phyloP scores from a whole-genome alignment of 257 asterid genomes.

The Jacaranda copaia region DNA sequence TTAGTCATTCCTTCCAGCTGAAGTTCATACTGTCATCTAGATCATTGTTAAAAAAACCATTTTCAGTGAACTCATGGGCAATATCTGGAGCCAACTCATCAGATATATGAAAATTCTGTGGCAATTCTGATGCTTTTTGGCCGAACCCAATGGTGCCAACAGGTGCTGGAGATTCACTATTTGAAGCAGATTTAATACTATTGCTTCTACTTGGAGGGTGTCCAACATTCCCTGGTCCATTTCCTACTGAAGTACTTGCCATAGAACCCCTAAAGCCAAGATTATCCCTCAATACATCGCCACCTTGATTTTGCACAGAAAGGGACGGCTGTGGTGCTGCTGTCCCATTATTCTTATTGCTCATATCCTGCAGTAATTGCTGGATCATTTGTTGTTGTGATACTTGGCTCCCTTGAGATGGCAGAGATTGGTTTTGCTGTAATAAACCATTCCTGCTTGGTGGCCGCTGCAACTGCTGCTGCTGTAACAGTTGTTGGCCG shows the following conservation, averaged over 20 bases:
- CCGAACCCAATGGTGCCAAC: conserved; percentile 52
- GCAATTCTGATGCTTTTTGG: conserved; percentile 62
- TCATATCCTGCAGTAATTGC: conserved; percentile 72
- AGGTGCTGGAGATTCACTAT: conserved; percentile 56
- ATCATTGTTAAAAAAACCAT: conserved; percentile 72
- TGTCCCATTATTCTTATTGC: conserved; percentile 47
- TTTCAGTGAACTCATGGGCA: conserved; percentile 71
- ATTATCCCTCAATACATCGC: conserved; percentile 49
- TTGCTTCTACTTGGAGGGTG: conserved; percentile 65
- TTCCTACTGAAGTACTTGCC: conserved; percentile 39
- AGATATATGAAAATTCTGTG: conserved; percentile 59
- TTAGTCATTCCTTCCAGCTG: conserved; percentile 76
- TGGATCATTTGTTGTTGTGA: conserved; percentile 80
- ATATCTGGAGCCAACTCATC: conserved; percentile 69
- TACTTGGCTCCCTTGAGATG: conserved; percentile 62
- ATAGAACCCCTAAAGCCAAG: conserved; percentile 49
- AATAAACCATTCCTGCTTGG: conserved; percentile 45
- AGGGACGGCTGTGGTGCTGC: conserved; percentile 47
- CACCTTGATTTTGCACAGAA: conserved; percentile 53
- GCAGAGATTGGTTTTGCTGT: conserved; percentile 54
- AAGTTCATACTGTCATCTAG: conserved; percentile 77
- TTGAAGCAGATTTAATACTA: conserved; percentile 63
- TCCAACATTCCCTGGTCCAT: conserved; percentile 44
- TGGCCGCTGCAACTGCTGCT: conserved; percentile 40
- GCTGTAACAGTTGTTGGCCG: conserved; percentile 45